Evolutionary conservation across 257 asterid genomes (phyloP), one percentile per base, ranked within the genome.

Genomic region (Solanum bulbocastanum): DNA sequence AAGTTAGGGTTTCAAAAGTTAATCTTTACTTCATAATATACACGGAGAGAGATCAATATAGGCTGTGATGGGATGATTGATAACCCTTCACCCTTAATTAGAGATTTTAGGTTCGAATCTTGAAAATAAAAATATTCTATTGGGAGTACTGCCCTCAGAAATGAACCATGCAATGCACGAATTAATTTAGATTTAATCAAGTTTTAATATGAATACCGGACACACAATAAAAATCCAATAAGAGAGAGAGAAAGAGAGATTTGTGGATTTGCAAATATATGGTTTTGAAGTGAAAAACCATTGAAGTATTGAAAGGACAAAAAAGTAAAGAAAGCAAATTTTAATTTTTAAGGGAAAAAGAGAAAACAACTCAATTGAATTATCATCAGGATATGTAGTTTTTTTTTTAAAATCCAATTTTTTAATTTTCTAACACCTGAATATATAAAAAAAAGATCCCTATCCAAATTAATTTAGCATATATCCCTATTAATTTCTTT

Each of bases 61-160:
- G 13, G 8, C 2, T 65, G 8, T n/a, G 16, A 6, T 65, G 71
- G 32, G 6, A 65, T 65, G 16, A n/a, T n/a, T 65, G 16, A 5
- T 23, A n/a, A 9, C 4, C 16, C 32, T n/a, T 1, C 16, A 65
- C 7, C 2, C 33, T 62, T 65, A n/a, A 65, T 0, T n/a, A 65
- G 1, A 65, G 1, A 4, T 65, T 5, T n/a, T 0, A 0, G 1
- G 8, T 62, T 23, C 1, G 0, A 60, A 10, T 10, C 2, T 1
- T 22, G 3, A 9, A 2, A 22, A 60, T 60, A 23, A 23, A 20
- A 10, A n/a, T n/a, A n/a, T n/a, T 5, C 1, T 5, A 1, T n/a
- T 65, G 3, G 14, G 3, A n/a, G 16, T 5, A 0, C 3, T 3
- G 12, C 1, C 8, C 1, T n/a, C 0, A n/a, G 1, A 65, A 62